Evolutionary conservation across 352 stramenopile species (phyloP).

Genomic region (Phytopythium ostracodes): DNA sequence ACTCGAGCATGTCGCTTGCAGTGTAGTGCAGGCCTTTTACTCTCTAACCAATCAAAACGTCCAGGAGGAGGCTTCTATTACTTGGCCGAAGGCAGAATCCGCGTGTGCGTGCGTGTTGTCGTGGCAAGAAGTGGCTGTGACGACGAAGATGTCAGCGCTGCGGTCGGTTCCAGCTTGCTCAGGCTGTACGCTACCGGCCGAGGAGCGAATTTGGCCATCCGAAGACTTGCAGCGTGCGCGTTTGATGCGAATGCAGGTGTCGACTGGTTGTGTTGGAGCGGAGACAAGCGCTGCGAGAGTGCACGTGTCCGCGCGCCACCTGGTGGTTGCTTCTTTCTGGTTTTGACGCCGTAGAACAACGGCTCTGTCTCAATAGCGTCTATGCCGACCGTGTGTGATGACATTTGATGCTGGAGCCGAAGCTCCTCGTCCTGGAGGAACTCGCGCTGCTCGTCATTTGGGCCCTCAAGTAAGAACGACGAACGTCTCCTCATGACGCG

Average conservation of each 20-base stretch:
- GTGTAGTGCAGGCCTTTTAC: no score
- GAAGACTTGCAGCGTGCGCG: slow-evolving; percentile 14
- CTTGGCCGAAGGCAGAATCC: not conserved
- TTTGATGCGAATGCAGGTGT: slow-evolving; percentile 4
- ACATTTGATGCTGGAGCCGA: slow-evolving; percentile 19
- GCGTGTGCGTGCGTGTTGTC: no score
- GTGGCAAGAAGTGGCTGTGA: not conserved
- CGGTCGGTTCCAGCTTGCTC: slow-evolving; percentile 26
- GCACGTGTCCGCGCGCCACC: not conserved
- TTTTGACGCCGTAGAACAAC: not conserved
- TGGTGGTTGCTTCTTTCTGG: not conserved
- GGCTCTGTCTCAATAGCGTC: not conserved
- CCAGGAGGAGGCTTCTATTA: not conserved
- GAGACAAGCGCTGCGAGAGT: slow-evolving; percentile 5
- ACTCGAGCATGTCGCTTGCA: no score
- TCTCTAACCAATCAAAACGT: no score
- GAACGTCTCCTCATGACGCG: not conserved
- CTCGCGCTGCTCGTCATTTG: slow-evolving; percentile 29
- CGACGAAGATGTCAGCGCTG: not conserved
- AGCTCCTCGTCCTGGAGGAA: slow-evolving; percentile 45
- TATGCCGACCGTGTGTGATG: not conserved
- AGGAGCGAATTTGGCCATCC: slow-evolving; percentile 21
- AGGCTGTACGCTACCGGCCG: slow-evolving; percentile 47
- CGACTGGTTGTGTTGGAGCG: slow-evolving; percentile 14
- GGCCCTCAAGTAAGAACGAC: slow-evolving; percentile 31